Percentiles rank a stretch among this genome's conserved stretches.
Conservation (phyloP, 176 grass and related monocot genomes). For the Zizania latifolia region DNA sequence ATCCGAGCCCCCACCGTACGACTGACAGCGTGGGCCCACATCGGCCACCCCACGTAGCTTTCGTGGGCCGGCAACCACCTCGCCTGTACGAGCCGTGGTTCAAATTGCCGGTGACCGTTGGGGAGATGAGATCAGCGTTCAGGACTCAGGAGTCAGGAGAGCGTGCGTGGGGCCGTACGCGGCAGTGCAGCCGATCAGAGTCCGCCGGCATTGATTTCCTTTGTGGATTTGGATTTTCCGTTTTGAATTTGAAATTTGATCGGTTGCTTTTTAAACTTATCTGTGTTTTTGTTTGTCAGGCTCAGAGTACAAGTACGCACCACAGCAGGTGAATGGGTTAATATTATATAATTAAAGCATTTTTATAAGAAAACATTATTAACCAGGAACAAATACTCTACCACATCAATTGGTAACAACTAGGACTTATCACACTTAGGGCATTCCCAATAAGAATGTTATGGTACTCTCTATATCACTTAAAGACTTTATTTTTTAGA, state of each 20-base stretch:
- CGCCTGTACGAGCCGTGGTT: slow-evolving; percentile 17
- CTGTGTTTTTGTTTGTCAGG: no score
- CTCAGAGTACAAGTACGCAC: no score
- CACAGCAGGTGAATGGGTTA: no score
- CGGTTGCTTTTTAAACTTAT: neutral
- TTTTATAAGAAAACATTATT: no score
- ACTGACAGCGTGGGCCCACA: slow-evolving; percentile 4
- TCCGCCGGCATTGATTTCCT: neutral
- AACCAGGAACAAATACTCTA: no score
- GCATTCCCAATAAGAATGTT: no score
- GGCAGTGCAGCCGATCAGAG: neutral
- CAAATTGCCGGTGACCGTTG: slow-evolving; percentile 32
- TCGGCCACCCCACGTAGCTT: neutral
- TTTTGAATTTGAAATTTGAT: slow-evolving; percentile 1
- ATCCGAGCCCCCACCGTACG: neutral
- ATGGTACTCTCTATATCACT: no score
- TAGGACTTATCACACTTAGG: no score
- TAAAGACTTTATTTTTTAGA: no score
- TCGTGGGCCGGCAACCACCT: slow-evolving; percentile 29
- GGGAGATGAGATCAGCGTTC: neutral
- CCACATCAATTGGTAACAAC: no score
- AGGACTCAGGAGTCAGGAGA: no score
- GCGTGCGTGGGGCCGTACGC: neutral
- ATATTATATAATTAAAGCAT: no score
- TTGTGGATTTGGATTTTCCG: neutral